Evolutionary conservation across 768 basidiomycete genomes (phyloP).

Genomic region (Asterophora parasitica): DNA sequence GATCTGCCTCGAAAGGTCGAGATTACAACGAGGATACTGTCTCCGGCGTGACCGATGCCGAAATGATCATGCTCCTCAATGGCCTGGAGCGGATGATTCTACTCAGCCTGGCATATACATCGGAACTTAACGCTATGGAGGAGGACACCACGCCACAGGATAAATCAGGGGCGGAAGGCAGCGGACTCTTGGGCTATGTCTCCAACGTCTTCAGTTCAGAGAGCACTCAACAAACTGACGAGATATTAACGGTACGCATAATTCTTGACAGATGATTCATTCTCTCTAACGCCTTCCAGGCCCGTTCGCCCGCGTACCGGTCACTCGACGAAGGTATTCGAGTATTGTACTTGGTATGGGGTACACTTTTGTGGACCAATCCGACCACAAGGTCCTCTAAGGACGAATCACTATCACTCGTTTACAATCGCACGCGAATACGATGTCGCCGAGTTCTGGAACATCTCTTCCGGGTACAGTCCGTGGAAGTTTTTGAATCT

Average conservation of each 20-base stretch:
- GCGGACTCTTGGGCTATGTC: constrained; percentile 82
- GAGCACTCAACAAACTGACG: constrained; percentile 42
- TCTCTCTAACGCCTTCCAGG: constrained; percentile 34
- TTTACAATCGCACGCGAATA: constrained; percentile 59
- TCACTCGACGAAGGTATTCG: constrained; percentile 78
- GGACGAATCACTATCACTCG: constrained; percentile 64
- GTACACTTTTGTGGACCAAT: constrained; percentile 46
- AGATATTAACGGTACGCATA: constrained; percentile 51
- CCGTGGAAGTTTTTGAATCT: constrained; percentile 79
- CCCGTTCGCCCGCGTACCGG: constrained; percentile 69
- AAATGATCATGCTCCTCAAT: constrained; percentile 80
- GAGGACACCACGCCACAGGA: constrained; percentile 53
- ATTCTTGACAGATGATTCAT: constrained; percentile 3
- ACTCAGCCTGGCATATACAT: constrained; percentile 59
- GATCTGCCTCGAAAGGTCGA: constrained; percentile 32
- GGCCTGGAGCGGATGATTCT: constrained; percentile 78
- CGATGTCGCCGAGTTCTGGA: constrained; percentile 80
- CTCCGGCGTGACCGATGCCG: constrained; percentile 66
- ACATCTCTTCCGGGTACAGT: constrained; percentile 76
- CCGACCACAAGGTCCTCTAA: constrained; percentile 44
- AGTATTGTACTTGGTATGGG: constrained; percentile 76
- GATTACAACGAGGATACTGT: constrained; percentile 37
- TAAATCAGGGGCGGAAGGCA: constrained; percentile 47
- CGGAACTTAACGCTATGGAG: constrained; percentile 45
- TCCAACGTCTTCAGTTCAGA: constrained; percentile 88